A percentile compares a stretch with the other conserved stretches of the same genome.
These are phyloP conservation scores for Verticillium albo-atrum DNA, from an alignment of 2,329 filamentous ascomycete genomes.

Conservation along the genomic window DNA sequence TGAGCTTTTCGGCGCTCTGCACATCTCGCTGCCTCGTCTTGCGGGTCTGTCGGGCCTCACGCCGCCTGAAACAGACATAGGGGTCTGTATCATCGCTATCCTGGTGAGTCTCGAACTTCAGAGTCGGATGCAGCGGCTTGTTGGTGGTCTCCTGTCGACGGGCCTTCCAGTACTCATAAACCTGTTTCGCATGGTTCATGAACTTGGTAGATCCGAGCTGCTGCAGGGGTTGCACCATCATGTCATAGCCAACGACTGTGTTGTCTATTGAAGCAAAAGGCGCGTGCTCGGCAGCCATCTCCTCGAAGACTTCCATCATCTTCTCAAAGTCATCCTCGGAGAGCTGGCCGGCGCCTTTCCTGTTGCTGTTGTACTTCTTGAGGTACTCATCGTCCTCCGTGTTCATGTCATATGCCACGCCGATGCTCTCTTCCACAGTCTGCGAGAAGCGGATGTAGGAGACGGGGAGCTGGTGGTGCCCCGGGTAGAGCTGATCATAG, in stretches of 20 bases:
- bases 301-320: constrained; percentile 93
- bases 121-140: constrained; percentile 66
- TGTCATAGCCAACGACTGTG: constrained; percentile 71
- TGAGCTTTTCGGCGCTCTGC: constrained; percentile 90
- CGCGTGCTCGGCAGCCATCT: constrained; percentile 75
- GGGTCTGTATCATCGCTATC: constrained; percentile 95
- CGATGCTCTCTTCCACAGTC: constrained; percentile 92
- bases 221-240: constrained; percentile 66
- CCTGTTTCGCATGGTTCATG: constrained; percentile 62
- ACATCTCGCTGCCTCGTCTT: constrained; percentile 93
- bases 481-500: constrained; percentile 86
- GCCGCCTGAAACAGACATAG: constrained; percentile 94
- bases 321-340: constrained; percentile 91
- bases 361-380: constrained; percentile 76
- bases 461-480: constrained; percentile 73
- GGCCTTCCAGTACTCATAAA: constrained; percentile 87
- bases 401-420: constrained; percentile 90
- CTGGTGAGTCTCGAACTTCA: constrained; percentile 92
- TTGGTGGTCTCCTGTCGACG: constrained; percentile 65
- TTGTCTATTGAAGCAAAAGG: constrained; percentile 90
- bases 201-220: constrained; percentile 45
- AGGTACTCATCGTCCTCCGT: constrained; percentile 85
- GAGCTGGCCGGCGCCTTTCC: constrained; percentile 58
- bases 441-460: constrained; percentile 98
- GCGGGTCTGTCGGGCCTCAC: constrained; percentile 88